Conservation (phyloP, 495 filamentous ascomycete genomes). For the Hypoxylon lienhwacheense region DNA sequence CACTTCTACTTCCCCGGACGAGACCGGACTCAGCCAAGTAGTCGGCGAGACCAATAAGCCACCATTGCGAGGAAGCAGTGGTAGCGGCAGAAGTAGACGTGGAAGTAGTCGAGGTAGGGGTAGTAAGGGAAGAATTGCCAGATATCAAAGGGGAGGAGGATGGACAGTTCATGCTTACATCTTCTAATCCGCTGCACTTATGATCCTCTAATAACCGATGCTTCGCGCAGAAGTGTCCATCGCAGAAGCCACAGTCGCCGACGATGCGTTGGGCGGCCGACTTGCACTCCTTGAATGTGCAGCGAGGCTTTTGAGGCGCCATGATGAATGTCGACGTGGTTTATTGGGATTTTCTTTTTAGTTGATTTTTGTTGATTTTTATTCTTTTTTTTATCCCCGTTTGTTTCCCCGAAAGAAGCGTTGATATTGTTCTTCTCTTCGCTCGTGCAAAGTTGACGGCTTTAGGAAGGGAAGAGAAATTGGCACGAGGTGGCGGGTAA, state of each 20-base stretch:
- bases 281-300: constrained; percentile 86
- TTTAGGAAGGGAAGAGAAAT: too few relatives aligned
- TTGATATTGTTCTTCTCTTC: too few relatives aligned
- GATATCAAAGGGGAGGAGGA: constrained; percentile 3
- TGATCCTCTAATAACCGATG: constrained; percentile 93
- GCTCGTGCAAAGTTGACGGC: too few relatives aligned
- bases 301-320: constrained; percentile 79
- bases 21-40: constrained; percentile 40
- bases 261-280: constrained; percentile 84
- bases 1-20: constrained; percentile 19
- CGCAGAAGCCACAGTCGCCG: constrained; percentile 94
- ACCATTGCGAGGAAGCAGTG: constrained; percentile 41
- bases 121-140: too few relatives aligned
- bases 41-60: constrained; percentile 52
- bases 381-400: too few relatives aligned
- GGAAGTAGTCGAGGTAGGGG: neutral
- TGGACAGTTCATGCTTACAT: constrained; percentile 58
- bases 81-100: neutral
- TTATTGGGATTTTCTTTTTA: neutral
- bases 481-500: too few relatives aligned
- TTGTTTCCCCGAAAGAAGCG: too few relatives aligned
- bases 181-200: constrained; percentile 89
- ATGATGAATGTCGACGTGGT: constrained; percentile 41
- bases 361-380: neutral
- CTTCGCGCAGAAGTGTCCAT: constrained; percentile 89